Evolutionary conservation across 345 rosid species (phyloP).

Genomic region (Carallia brachiata): DNA sequence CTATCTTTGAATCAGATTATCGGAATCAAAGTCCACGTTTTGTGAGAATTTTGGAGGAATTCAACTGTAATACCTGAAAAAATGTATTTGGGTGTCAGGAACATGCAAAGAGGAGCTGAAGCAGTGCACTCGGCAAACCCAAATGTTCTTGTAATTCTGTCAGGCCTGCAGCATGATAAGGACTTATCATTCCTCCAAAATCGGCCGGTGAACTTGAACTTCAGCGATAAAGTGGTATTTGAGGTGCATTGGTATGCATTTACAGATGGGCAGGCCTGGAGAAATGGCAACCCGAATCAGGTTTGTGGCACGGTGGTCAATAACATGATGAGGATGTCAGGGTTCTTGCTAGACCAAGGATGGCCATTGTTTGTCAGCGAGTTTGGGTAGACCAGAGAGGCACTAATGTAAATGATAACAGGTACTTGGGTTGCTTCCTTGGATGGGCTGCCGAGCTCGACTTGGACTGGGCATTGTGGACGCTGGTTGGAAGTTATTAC

Average conservation of each 20-base stretch:
- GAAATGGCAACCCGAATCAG: conserved; percentile 61
- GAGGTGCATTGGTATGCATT: conserved; percentile 90
- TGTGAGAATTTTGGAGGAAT: background rate
- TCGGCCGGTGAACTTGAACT: conserved; percentile 46
- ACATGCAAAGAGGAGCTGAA: conserved; percentile 90
- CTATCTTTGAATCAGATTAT: too few species aligned
- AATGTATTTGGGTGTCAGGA: conserved; percentile 28
- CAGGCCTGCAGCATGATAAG: conserved; percentile 72
- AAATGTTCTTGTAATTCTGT: conserved; percentile 78
- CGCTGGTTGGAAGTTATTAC: conserved; percentile 77
- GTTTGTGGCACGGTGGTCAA: conserved; percentile 61
- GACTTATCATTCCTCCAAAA: conserved; percentile 61
- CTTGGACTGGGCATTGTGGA: conserved; percentile 87
- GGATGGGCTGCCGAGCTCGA: conserved; percentile 76
- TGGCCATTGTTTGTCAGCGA: conserved; percentile 73
- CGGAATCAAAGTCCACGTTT: too few species aligned
- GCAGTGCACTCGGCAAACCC: conserved; percentile 87
- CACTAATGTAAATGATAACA: conserved; percentile 50
- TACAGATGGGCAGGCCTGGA: conserved; percentile 72
- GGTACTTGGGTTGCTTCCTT: conserved; percentile 69
- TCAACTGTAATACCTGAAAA: too few species aligned
- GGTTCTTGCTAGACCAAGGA: conserved; percentile 60
- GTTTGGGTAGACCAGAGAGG: conserved; percentile 76
- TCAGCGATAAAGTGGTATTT: conserved; percentile 62
- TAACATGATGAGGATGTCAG: conserved; percentile 53